A percentile compares a stretch with the other conserved stretches of the same genome.
Evolutionary conservation across 225 moss, liverwort and hornwort genomes (phyloP).

Genomic region (Straminergon stramineum): DNA sequence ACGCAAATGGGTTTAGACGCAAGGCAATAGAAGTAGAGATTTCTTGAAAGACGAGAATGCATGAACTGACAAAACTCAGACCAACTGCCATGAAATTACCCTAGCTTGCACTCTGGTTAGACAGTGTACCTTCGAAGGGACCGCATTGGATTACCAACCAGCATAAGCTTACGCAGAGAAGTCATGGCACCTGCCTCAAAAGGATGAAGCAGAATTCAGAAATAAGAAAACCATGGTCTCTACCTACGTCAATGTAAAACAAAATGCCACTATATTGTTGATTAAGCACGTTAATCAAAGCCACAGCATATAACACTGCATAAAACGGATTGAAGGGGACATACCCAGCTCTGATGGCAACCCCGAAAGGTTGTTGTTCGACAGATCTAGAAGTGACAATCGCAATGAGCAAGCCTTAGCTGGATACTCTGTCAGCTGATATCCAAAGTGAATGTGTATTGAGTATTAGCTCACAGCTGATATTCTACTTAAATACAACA

Average conservation of each 20-base stretch:
- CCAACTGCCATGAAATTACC: neutral
- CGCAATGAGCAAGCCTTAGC: conserved; percentile 58
- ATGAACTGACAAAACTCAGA: neutral
- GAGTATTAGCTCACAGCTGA: neutral
- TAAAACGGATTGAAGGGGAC: neutral
- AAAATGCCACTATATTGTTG: neutral
- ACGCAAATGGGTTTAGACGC: neutral
- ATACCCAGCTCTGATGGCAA: conserved; percentile 87
- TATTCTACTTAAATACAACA: neutral
- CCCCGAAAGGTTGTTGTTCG: conserved; percentile 86
- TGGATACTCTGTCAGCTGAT: conserved; percentile 67
- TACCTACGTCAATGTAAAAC: neutral
- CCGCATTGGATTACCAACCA: conserved; percentile 81
- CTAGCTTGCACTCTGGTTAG: neutral
- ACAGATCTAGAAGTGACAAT: conserved; percentile 74
- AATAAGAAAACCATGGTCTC: neutral
- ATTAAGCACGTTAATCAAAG: neutral
- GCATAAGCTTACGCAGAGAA: conserved; percentile 71
- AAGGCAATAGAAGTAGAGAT: neutral
- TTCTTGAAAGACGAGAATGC: neutral
- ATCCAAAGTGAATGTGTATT: neutral
- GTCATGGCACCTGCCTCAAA: conserved; percentile 67
- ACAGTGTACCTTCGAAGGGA: conserved; percentile 61
- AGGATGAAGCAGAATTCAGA: neutral
- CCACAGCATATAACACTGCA: neutral